phyloP scores from a whole-genome alignment of 495 filamentous ascomycete species.

The Evernia prunastri region DNA sequence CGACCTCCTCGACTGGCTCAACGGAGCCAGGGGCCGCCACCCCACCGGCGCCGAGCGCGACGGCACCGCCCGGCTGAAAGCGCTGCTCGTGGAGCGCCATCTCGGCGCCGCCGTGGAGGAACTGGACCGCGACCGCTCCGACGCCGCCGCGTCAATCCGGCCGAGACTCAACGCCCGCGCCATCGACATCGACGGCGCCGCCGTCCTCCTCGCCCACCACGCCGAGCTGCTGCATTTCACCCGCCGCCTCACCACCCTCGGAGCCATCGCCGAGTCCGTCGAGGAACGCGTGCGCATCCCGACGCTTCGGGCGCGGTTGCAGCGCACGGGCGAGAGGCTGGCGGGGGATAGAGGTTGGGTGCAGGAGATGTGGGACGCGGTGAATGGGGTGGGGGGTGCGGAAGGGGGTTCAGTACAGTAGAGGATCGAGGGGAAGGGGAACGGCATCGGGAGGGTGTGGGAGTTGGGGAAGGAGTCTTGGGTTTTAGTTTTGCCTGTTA shows the following conservation, averaged over 20 bases:
- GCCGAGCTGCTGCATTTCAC: background rate
- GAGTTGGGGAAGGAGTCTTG: too few species aligned
- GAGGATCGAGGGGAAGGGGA: too few species aligned
- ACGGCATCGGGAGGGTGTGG: too few species aligned
- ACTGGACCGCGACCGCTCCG: background rate
- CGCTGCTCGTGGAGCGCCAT: background rate
- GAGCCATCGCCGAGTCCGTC: background rate
- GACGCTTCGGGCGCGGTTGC: background rate
- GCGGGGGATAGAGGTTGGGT: background rate
- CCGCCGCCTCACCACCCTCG: background rate
- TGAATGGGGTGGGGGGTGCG: background rate
- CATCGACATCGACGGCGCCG: background rate
- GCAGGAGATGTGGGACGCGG: background rate
- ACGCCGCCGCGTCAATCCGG: background rate
- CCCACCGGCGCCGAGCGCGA: background rate
- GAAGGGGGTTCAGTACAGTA: too few species aligned
- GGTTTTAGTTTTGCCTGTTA: too few species aligned
- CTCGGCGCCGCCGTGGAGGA: background rate
- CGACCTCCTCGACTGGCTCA: background rate
- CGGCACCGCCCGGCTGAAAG: background rate
- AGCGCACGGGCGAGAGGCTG: background rate
- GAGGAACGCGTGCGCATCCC: background rate
- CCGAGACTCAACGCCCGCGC: background rate
- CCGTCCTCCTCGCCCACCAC: background rate
- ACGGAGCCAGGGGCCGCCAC: background rate